Conservation (phyloP, 768 basidiomycete species). For the Russula brevipes region DNA sequence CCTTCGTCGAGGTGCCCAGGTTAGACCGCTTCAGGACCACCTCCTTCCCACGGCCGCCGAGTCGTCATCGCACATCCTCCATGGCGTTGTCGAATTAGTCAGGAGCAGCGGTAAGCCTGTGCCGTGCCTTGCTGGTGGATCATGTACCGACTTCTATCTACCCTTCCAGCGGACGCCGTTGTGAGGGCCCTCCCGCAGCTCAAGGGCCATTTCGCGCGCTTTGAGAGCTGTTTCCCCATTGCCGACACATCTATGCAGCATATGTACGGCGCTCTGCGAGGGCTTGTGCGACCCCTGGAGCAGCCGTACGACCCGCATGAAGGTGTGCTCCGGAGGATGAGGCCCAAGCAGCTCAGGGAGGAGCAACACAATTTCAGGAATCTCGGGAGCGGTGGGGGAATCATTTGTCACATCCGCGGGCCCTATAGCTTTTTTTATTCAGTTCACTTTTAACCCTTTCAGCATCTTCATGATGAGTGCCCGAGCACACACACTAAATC, state of each 20-base stretch:
- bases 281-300: constrained; percentile 8
- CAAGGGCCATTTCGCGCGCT: neutral
- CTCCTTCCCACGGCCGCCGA: constrained; percentile 7
- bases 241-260: constrained; percentile 7
- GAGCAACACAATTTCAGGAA: neutral
- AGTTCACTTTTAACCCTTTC: neutral
- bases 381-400: constrained; percentile 4
- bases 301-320: constrained; percentile 3
- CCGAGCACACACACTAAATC: neutral
- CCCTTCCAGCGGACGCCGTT: neutral
- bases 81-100: neutral
- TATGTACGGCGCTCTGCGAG: neutral
- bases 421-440: neutral
- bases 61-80: neutral
- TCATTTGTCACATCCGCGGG: neutral
- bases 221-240: constrained; percentile 1
- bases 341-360: constrained; percentile 2
- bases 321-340: constrained; percentile 10
- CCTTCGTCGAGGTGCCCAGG: constrained; percentile 11
- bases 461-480: neutral
- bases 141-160: neutral
- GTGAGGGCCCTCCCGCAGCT: neutral
- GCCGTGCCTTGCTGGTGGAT: neutral
- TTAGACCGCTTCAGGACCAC: constrained; percentile 11
- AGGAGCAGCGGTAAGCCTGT: neutral